Percentiles rank a stretch among this genome's conserved stretches.
These are phyloP conservation scores for Ophiostoma sp. DNA, from an alignment of 2,329 filamentous ascomycete genomes.

Conservation along the genomic window DNA sequence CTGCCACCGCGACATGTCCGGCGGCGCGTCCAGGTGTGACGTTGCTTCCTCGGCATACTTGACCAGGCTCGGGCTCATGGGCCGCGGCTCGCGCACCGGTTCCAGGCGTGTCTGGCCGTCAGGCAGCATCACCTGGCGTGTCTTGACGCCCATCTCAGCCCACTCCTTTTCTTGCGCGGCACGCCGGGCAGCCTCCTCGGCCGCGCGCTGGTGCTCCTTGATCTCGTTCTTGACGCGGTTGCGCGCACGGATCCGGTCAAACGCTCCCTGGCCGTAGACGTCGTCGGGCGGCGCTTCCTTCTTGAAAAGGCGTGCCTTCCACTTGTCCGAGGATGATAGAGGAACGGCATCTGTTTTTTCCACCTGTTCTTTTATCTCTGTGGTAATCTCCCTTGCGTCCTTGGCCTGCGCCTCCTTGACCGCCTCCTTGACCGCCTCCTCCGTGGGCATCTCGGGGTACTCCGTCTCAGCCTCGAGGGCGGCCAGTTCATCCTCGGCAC, in stretches of 20 bases:
- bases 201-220: constrained; percentile 31
- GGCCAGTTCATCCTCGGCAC: constrained; percentile 58
- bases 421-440: constrained; percentile 24
- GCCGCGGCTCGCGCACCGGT: constrained; percentile 15
- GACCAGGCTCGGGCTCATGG: constrained; percentile 38
- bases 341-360: background rate
- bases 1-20: constrained; percentile 47
- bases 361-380: constrained; percentile 20
- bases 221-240: constrained; percentile 47
- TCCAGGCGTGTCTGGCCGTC: constrained; percentile 34
- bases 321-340: constrained; percentile 18
- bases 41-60: constrained; percentile 43
- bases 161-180: constrained; percentile 23
- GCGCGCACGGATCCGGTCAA: constrained; percentile 52
- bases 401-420: constrained; percentile 27
- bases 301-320: constrained; percentile 29
- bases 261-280: constrained; percentile 52
- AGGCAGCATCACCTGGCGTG: constrained; percentile 17
- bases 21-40: constrained; percentile 47
- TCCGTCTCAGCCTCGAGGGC: constrained; percentile 39
- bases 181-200: constrained; percentile 32
- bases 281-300: constrained; percentile 35
- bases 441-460: constrained; percentile 27
- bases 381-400: constrained; percentile 14
- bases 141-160: constrained; percentile 40